Evolutionary conservation across 2,329 filamentous ascomycete species (phyloP).

Genomic region (Calonectria fujianensis): DNA sequence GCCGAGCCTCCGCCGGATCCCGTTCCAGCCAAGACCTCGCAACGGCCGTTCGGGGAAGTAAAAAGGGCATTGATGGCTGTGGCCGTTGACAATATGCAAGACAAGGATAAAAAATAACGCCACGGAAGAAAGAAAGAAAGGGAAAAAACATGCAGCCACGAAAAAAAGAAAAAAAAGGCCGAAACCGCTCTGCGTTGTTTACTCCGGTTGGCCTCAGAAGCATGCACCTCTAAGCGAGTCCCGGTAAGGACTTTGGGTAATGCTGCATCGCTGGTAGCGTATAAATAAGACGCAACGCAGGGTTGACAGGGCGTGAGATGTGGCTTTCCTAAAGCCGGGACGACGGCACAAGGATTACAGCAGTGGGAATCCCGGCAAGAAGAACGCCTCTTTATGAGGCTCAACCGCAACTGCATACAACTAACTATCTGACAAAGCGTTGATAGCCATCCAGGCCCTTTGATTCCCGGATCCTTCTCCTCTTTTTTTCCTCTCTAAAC

Average conservation of each 20-base stretch:
- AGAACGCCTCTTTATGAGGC: conserved; percentile 4
- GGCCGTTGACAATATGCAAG: background rate
- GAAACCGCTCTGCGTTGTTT: background rate
- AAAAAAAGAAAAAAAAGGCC: background rate
- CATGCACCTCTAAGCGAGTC: conserved; percentile 10
- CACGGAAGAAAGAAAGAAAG: background rate
- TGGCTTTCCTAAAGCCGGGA: conserved; percentile 4
- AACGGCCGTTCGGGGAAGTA: background rate
- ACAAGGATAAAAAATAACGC: background rate
- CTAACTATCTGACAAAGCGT: background rate
- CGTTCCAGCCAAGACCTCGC: background rate
- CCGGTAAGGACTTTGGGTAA: background rate
- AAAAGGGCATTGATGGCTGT: background rate
- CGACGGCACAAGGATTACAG: background rate
- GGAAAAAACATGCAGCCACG: background rate
- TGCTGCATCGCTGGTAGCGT: background rate
- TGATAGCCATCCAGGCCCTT: background rate
- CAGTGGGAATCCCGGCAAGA: background rate
- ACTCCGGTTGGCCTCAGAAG: background rate
- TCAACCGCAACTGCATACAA: conserved; percentile 20
- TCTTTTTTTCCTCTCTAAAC: background rate
- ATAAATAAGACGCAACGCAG: background rate
- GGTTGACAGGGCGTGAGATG: background rate
- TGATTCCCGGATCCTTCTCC: background rate
- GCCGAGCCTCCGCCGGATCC: conserved; percentile 33